Evolutionary conservation across 192 early-diverging fungal genomes (phyloP).

Genomic region (Entomortierella beljakovae): DNA sequence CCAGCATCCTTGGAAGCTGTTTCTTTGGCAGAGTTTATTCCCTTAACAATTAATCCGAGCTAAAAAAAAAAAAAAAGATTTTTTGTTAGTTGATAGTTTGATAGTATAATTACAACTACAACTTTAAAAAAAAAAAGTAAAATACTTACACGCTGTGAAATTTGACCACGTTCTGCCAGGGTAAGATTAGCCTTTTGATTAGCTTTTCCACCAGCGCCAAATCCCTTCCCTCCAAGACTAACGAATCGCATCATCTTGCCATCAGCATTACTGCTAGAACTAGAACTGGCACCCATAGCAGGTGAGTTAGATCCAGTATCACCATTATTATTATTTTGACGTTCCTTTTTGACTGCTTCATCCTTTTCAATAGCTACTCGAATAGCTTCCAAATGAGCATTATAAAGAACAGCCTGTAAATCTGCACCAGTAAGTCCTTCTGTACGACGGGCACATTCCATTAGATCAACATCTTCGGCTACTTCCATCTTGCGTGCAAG

Average conservation of each 20-base stretch:
- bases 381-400: constrained; percentile 91
- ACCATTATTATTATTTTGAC: constrained; percentile 24
- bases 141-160: constrained; percentile 59
- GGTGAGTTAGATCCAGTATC: constrained; percentile 15
- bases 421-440: constrained; percentile 93
- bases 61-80: neutral
- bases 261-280: constrained; percentile 23
- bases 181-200: constrained; percentile 58
- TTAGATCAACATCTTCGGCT: constrained; percentile 71
- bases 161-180: constrained; percentile 64
- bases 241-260: constrained; percentile 58
- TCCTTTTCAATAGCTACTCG: constrained; percentile 73
- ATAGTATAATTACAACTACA: constrained; percentile 6
- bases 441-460: constrained; percentile 68
- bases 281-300: neutral
- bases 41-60: constrained; percentile 54
- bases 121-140: neutral
- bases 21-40: constrained; percentile 30
- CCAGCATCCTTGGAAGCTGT: constrained; percentile 33
- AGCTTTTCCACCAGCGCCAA: constrained; percentile 16
- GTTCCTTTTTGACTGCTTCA: constrained; percentile 56
- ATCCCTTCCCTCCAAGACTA: constrained; percentile 23
- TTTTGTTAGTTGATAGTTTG: neutral
- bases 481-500: constrained; percentile 80
- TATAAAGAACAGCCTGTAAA: constrained; percentile 93